Percentiles rank a stretch among this genome's conserved stretches.
phyloP scores from a whole-genome alignment of 768 basidiomycete species.

The Hydnomerulius pinastri region DNA sequence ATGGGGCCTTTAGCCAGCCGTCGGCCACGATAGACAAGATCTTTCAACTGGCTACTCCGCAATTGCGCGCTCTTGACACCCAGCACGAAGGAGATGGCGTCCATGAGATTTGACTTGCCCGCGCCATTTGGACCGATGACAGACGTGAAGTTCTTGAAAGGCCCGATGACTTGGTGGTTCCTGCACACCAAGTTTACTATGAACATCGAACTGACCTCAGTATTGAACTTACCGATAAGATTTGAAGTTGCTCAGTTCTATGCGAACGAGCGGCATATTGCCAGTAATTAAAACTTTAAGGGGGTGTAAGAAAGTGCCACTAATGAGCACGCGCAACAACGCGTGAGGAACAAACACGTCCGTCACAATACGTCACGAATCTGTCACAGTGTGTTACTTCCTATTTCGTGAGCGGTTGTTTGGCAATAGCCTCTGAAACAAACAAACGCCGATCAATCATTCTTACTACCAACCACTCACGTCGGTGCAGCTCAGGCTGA shows the following conservation, averaged over 20 bases:
- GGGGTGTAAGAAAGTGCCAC: not conserved
- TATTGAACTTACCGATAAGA: constrained; percentile 67
- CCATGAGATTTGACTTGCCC: constrained; percentile 99
- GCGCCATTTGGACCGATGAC: constrained; percentile 99
- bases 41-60: constrained; percentile 90
- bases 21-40: constrained; percentile 93
- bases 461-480: not conserved
- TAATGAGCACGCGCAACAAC: not conserved
- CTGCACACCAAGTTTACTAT: constrained; percentile 34
- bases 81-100: constrained; percentile 98
- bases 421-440: not conserved
- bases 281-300: not conserved
- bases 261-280: constrained; percentile 76
- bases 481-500: not conserved
- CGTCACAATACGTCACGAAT: no score
- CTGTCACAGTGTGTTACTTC: no score
- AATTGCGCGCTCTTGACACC: constrained; percentile 94
- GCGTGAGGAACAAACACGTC: not conserved
- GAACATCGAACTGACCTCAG: not conserved
- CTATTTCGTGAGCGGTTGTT: not conserved
- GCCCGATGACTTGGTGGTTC: constrained; percentile 84
- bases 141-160: constrained; percentile 92
- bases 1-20: constrained; percentile 56
- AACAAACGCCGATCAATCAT: not conserved
- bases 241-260: constrained; percentile 97